Base-by-base conservation (phyloP, 305 asterid species). In the Caryopteris hybrid region DNA sequence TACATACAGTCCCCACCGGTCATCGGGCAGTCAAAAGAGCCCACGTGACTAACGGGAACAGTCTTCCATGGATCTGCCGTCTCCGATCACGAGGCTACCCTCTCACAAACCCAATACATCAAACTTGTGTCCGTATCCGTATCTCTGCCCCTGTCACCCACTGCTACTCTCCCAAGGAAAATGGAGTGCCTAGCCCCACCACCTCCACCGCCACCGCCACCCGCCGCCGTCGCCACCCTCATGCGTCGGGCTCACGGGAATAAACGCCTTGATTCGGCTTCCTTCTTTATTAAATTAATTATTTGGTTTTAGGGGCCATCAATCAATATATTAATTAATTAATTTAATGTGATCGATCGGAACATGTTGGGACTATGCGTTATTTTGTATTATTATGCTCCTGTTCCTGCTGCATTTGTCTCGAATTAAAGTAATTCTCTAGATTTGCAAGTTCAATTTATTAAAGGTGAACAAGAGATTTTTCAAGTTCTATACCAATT, bases 31-130 rank as follows among this genome's bases (percentile, higher is more conserved):
- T 86, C 90, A 82, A 88, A 87, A 81, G 85, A 80, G 71, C 46
- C 72, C 88, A 88, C 84, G 92, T 88, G 95, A 88, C 83, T 70
- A 75, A 29, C 62, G 81, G 95, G 86, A 78, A 79, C 86, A 83
- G 85, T 83, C 86, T 83, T 80, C 85, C 85, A 85, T 80, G 85
- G 83, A 85, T 83, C 83, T 85, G 89, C 78, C 80, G 74, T 85
- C 92, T 71, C 88, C 88, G 90, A 85, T 85, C 95, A 88, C 92
- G 95, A 88, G 90, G 91, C 72, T 66, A 42, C 80, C 74, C 63
- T 69, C 74, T 58, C 84, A 83, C 39, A 3, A 71, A 71, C 62
- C 85, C 76, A 66, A 83, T 58, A 70, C 77, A 70, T 52, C 75
- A 66, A 74, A 76, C 73, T 77, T n/a, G 59, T 80, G 86, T 84